Evolutionary conservation across 106 monocot species (phyloP).

Genomic region (Dendrobium catenatum): DNA sequence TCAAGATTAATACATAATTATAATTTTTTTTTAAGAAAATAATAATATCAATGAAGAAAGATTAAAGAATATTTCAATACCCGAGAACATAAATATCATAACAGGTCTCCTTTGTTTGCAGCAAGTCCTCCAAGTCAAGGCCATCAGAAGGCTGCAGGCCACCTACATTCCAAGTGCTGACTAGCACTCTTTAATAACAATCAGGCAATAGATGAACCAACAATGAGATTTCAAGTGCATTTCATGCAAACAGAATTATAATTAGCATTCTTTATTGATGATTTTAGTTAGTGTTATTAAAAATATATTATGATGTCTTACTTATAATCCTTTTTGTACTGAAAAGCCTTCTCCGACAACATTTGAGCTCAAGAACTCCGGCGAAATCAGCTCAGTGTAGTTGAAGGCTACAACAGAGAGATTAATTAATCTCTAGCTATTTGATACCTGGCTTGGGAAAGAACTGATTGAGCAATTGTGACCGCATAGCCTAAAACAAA

Average conservation of each 20-base stretch:
- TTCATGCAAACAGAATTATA: no score
- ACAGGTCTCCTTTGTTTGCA: conserved; percentile 27
- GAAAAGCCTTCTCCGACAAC: background rate
- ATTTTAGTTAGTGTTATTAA: no score
- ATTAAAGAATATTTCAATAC: conserved; percentile 13
- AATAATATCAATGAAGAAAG: background rate
- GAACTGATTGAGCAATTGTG: background rate
- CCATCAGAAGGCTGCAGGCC: conserved; percentile 38
- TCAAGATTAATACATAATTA: background rate
- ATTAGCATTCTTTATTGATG: no score
- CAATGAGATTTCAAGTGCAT: no score
- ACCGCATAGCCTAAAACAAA: no score
- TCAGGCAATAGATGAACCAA: background rate
- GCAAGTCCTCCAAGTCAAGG: conserved; percentile 62
- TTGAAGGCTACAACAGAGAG: background rate
- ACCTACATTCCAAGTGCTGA: conserved; percentile 73
- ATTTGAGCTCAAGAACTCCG: background rate
- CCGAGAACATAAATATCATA: conserved; percentile 84
- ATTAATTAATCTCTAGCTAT: no score
- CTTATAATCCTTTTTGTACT: background rate
- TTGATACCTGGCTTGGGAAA: background rate
- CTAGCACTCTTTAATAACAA: conserved; percentile 34
- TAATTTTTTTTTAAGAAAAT: background rate
- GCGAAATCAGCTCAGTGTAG: background rate
- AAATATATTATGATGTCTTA: no score